Conservation (phyloP, 2,329 filamentous ascomycete genomes). For the Kalmusia sp. region DNA sequence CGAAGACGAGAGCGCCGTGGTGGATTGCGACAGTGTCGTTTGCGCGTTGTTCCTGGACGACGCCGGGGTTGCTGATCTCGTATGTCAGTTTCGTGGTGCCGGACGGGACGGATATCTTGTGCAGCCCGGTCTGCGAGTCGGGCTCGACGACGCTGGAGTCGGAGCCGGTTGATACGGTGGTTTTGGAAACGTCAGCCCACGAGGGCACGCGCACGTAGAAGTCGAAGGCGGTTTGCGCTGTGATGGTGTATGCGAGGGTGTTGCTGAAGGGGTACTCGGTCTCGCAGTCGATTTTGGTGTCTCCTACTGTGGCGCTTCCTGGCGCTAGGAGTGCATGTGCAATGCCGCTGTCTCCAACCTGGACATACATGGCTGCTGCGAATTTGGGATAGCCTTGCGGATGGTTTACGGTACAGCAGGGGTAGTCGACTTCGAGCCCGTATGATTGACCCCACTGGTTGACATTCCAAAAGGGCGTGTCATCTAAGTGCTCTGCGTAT, state of each 20-base stretch:
- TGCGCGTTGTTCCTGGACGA: slow-evolving; percentile 41
- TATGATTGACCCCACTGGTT: slow-evolving; percentile 47
- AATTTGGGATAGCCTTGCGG: slow-evolving; percentile 65
- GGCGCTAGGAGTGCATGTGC: slow-evolving; percentile 61
- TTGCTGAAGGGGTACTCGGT: slow-evolving; percentile 60
- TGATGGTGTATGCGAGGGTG: slow-evolving; percentile 50
- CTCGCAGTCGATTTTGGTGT: slow-evolving; percentile 55
- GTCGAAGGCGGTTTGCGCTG: slow-evolving; percentile 45
- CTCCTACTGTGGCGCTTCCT: slow-evolving; percentile 47
- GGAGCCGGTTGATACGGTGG: slow-evolving; percentile 13
- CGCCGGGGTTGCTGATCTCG: slow-evolving; percentile 38
- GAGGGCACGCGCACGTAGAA: slow-evolving; percentile 56
- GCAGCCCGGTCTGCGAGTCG: slow-evolving; percentile 46
- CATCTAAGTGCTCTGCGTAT: slow-evolving; percentile 50
- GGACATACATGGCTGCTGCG: slow-evolving; percentile 56
- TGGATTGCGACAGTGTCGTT: slow-evolving; percentile 49
- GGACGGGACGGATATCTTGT: slow-evolving; percentile 42
- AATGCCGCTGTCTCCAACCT: slow-evolving; percentile 52
- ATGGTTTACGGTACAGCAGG: slow-evolving; percentile 67
- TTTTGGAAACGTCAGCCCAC: slow-evolving; percentile 45
- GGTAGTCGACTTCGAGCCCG: slow-evolving; percentile 59
- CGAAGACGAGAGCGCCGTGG: slow-evolving; percentile 47
- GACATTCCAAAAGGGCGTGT: slow-evolving; percentile 4
- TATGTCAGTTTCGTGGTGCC: slow-evolving; percentile 46
- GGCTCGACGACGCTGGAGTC: slow-evolving; percentile 27